phyloP scores from a whole-genome alignment of 2,329 filamentous ascomycete genomes.

The Trichoderma sp. region DNA sequence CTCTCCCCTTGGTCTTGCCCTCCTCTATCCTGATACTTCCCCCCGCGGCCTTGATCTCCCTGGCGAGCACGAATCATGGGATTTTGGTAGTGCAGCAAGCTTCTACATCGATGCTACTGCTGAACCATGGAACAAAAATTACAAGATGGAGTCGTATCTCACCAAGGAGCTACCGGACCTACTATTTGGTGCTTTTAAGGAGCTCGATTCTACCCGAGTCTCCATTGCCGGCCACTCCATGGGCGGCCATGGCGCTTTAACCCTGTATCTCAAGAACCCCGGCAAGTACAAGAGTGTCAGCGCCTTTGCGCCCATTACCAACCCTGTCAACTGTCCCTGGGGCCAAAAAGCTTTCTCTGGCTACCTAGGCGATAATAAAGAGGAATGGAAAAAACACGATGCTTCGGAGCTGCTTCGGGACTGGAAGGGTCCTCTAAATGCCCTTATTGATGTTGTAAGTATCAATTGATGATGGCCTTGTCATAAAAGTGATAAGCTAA shows the following conservation, averaged over 20 bases:
- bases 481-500: background rate
- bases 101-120: slow-evolving; percentile 90
- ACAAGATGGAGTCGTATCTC: slow-evolving; percentile 95
- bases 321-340: slow-evolving; percentile 85
- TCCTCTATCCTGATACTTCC: slow-evolving; percentile 93
- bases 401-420: slow-evolving; percentile 82
- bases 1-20: slow-evolving; percentile 76
- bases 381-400: slow-evolving; percentile 85
- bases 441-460: slow-evolving; percentile 78
- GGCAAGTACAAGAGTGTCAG: slow-evolving; percentile 85
- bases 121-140: slow-evolving; percentile 71
- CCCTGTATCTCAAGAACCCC: slow-evolving; percentile 87
- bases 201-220: slow-evolving; percentile 69
- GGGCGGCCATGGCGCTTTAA: slow-evolving; percentile 94
- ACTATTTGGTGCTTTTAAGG: background rate
- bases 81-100: slow-evolving; percentile 88
- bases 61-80: slow-evolving; percentile 83
- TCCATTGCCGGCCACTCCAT: slow-evolving; percentile 94
- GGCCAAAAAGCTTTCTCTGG: slow-evolving; percentile 92
- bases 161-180: slow-evolving; percentile 74
- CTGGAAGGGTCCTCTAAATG: slow-evolving; percentile 69
- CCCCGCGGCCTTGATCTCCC: slow-evolving; percentile 78
- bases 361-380: slow-evolving; percentile 76
- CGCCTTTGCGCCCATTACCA: slow-evolving; percentile 86
- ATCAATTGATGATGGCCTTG: background rate